These are phyloP conservation scores for Paxillus rubicundulus DNA, from an alignment of 768 basidiomycete genomes.

Conservation along the genomic window DNA sequence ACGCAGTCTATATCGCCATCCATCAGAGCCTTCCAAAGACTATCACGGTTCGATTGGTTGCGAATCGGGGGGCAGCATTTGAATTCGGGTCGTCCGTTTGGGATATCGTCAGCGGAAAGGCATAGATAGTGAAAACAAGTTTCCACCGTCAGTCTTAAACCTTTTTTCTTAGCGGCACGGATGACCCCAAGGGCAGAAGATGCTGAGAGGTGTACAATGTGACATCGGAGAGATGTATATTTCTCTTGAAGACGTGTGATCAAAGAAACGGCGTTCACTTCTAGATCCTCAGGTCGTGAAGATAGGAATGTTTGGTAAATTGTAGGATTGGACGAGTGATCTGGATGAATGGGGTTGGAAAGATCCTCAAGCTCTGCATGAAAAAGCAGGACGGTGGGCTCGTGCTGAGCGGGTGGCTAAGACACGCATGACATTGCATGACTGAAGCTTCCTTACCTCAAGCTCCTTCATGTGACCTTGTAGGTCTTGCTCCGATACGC, in stretches of 20 bases:
- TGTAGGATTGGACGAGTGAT: conserved; percentile 40
- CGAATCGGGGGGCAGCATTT: conserved; percentile 98
- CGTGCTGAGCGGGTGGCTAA: conserved; percentile 43
- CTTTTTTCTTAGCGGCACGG: conserved; percentile 59
- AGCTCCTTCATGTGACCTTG: conserved; percentile 68
- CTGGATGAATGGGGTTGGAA: conserved; percentile 11
- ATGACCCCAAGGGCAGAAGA: conserved; percentile 77
- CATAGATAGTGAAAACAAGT: conserved; percentile 98
- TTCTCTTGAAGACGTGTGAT: conserved; percentile 62
- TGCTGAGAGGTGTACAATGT: conserved; percentile 95
- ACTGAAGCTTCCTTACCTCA: conserved; percentile 44
- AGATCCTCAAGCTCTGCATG: conserved; percentile 81
- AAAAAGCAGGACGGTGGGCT: conserved; percentile 75
- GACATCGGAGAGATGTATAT: conserved; percentile 72
- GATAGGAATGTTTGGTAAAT: conserved; percentile 79
- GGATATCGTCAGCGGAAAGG: conserved; percentile 70
- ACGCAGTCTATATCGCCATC: conserved; percentile 88
- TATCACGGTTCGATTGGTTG: conserved; percentile 63
- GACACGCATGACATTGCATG: conserved; percentile 3
- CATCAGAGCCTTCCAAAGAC: conserved; percentile 76
- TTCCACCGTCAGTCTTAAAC: conserved; percentile 82
- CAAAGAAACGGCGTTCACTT: conserved; percentile 77
- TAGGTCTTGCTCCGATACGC: conserved; percentile 71
- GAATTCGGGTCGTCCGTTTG: conserved; percentile 76
- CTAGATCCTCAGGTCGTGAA: conserved; percentile 80